These are phyloP conservation scores for Gossypium davidsonii DNA, from an alignment of 441 rosid species.

Conservation along the genomic window DNA sequence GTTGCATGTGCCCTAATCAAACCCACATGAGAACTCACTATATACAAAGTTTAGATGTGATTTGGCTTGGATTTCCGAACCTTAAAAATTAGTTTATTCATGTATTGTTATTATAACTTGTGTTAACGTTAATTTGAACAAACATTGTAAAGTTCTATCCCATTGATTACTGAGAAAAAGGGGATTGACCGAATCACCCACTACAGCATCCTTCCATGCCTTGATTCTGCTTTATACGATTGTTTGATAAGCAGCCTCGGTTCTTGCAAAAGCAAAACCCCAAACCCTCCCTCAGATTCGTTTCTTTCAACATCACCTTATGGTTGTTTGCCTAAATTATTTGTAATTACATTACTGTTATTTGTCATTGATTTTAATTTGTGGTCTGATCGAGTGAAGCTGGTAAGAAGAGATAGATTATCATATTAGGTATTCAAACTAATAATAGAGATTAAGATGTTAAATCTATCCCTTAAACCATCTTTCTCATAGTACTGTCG, in stretches of 20 bases:
- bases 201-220: not conserved
- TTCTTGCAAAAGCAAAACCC: constrained; percentile 49
- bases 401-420: too few species aligned
- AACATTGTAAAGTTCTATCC: constrained; percentile 10
- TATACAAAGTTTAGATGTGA: constrained; percentile 13
- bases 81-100: not conserved
- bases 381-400: not conserved
- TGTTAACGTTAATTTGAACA: constrained; percentile 24
- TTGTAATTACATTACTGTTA: not conserved
- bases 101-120: not conserved
- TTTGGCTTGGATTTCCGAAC: constrained; percentile 34
- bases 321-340: constrained; percentile 15
- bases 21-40: not conserved
- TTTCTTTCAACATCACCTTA: constrained; percentile 51
- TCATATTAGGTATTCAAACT: too few species aligned
- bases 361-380: not conserved
- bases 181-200: constrained; percentile 16
- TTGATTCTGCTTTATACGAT: constrained; percentile 42
- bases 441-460: too few species aligned
- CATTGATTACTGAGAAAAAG: constrained; percentile 20
- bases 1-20: not conserved
- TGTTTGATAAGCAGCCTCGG: constrained; percentile 55
- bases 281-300: constrained; percentile 42
- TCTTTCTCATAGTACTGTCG: too few species aligned
- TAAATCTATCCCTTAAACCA: too few species aligned